A percentile compares a stretch with the other conserved stretches of the same genome.
Conservation (phyloP, 1,284 basidiomycete genomes). For the Sanghuangporus weigelae region DNA sequence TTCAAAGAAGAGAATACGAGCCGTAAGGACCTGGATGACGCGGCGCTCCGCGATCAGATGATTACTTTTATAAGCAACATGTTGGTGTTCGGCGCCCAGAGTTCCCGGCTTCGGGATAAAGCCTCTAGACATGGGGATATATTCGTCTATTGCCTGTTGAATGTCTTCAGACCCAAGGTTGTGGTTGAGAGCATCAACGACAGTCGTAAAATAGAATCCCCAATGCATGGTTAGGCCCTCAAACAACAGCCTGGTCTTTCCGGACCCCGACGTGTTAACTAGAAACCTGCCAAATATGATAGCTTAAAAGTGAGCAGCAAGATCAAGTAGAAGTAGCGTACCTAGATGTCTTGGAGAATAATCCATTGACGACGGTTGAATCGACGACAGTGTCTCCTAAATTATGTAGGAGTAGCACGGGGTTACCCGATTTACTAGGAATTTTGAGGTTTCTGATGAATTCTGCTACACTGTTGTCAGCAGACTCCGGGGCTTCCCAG, state of each 20-base stretch:
- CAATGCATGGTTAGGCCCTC: background rate
- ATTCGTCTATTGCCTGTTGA: background rate
- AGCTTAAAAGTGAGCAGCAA: background rate
- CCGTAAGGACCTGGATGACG: background rate
- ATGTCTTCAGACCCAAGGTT: background rate
- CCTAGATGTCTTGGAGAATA: background rate
- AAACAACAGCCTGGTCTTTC: background rate
- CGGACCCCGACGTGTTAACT: background rate
- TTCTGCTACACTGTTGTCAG: background rate
- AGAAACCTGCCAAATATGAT: background rate
- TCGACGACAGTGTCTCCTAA: background rate
- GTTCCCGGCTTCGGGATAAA: too few species aligned
- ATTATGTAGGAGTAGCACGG: background rate
- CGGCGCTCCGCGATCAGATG: background rate
- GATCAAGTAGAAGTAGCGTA: background rate
- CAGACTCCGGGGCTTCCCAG: background rate
- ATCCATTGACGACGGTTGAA: background rate
- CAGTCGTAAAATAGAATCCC: background rate
- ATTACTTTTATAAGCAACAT: background rate
- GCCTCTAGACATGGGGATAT: background rate
- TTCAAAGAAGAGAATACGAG: background rate
- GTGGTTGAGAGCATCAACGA: background rate
- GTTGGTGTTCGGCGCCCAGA: background rate
- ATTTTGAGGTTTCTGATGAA: background rate
- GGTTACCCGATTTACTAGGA: background rate